Percentiles rank a stretch among this genome's conserved stretches.
Conservation (phyloP, 2,329 filamentous ascomycete genomes). For the Claviceps quebecensis region DNA sequence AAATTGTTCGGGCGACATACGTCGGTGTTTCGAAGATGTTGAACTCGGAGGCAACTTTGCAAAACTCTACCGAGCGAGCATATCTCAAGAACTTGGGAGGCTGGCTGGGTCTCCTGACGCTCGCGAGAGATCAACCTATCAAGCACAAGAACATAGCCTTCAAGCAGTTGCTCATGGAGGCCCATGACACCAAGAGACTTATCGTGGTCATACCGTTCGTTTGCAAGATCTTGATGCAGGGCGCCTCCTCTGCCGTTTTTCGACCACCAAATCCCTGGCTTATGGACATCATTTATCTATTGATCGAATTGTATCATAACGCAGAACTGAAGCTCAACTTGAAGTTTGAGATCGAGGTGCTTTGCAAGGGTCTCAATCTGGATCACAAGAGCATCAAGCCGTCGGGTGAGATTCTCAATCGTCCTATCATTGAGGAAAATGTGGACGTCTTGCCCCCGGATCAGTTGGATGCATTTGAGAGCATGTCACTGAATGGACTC, state of each 20-base stretch:
- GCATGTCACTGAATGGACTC: constrained; percentile 62
- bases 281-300: constrained; percentile 83
- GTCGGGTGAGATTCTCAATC: constrained; percentile 70
- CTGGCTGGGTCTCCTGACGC: constrained; percentile 86
- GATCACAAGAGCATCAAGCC: constrained; percentile 87
- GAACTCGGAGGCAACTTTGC: constrained; percentile 78
- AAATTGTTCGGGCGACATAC: constrained; percentile 89
- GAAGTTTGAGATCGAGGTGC: constrained; percentile 96
- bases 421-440: constrained; percentile 49
- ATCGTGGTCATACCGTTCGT: constrained; percentile 93
- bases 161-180: constrained; percentile 87
- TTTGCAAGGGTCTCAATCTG: constrained; percentile 84
- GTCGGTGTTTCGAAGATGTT: constrained; percentile 73
- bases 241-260: constrained; percentile 74
- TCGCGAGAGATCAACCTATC: constrained; percentile 89
- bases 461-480: constrained; percentile 68
- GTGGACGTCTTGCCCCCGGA: constrained; percentile 49
- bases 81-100: constrained; percentile 87
- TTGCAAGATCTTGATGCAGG: constrained; percentile 86
- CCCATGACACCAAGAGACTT: constrained; percentile 80
- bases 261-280: constrained; percentile 93
- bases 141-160: constrained; percentile 95
- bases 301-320: constrained; percentile 88
- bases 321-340: constrained; percentile 90
- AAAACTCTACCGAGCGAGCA: constrained; percentile 68